Percentiles rank a stretch among this genome's conserved stretches.
phyloP scores from a whole-genome alignment of 306 rosid genomes.

The Argentina anserina region DNA sequence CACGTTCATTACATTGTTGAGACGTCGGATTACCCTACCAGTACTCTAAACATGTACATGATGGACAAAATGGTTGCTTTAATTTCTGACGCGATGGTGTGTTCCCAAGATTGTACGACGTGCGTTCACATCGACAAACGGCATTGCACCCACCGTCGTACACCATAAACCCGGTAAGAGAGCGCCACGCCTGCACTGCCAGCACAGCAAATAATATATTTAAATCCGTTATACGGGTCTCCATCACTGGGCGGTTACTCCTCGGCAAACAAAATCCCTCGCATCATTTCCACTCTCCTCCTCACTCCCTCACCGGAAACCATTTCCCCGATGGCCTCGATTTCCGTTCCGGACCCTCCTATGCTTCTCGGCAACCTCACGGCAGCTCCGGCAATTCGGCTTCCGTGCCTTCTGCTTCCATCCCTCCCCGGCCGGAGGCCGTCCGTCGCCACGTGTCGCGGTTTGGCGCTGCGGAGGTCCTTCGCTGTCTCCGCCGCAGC shows the following conservation, averaged over 20 bases:
- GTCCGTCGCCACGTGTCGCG: constrained; percentile 21
- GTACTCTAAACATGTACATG: too few relatives aligned
- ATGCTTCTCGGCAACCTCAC: constrained; percentile 9
- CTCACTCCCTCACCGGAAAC: not conserved
- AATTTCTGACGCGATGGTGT: too few relatives aligned
- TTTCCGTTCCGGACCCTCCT: constrained; percentile 26
- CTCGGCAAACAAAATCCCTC: not conserved
- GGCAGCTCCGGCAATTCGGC: constrained; percentile 7
- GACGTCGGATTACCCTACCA: too few relatives aligned
- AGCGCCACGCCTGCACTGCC: not conserved
- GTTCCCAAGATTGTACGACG: too few relatives aligned
- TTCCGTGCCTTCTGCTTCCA: constrained; percentile 19
- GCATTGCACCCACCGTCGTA: too few relatives aligned
- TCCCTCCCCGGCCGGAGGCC: constrained; percentile 23
- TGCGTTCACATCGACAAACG: too few relatives aligned
- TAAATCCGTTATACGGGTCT: not conserved
- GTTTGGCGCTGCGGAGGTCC: constrained; percentile 31
- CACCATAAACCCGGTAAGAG: too few relatives aligned
- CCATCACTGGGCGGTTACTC: constrained; percentile 1
- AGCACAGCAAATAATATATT: not conserved
- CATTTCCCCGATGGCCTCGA: constrained; percentile 47
- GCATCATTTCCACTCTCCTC: not conserved
- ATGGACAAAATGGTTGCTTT: too few relatives aligned
- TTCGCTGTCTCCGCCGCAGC: constrained; percentile 22
- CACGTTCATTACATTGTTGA: too few relatives aligned